A percentile compares a stretch with the other conserved stretches of the same genome.
phyloP scores from a whole-genome alignment of 257 asterid species.

The Verbena officinalis region DNA sequence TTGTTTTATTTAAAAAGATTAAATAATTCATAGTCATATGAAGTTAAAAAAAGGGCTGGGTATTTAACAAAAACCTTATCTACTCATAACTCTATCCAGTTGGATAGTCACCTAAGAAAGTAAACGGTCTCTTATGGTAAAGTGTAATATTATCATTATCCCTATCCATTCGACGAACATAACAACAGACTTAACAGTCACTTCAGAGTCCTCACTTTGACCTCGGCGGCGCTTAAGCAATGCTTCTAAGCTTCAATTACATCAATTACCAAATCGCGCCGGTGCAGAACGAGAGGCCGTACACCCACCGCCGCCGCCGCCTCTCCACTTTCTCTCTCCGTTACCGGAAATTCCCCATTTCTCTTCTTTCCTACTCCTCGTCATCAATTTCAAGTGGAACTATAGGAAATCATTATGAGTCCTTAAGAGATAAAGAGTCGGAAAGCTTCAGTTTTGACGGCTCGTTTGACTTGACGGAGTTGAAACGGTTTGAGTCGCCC shows the following conservation, averaged over 20 bases:
- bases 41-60: too few species aligned
- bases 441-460: conserved; percentile 50
- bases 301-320: conserved; percentile 38
- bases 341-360: conserved; percentile 29
- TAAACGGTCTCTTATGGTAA: too few species aligned
- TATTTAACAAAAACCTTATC: too few species aligned
- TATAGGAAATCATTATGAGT: conserved; percentile 22
- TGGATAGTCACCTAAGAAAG: too few species aligned
- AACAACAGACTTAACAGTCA: too few species aligned
- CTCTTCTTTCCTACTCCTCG: conserved; percentile 28
- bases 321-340: conserved; percentile 27
- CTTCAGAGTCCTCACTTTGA: too few species aligned
- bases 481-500: conserved; percentile 65
- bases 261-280: conserved; percentile 24
- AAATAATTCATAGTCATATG: too few species aligned
- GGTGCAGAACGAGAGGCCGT: conserved; percentile 20
- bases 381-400: conserved; percentile 32
- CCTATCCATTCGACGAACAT: too few species aligned
- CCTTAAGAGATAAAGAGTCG: conserved; percentile 30
- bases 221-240: too few species aligned
- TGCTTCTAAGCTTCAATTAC: conserved; percentile 52
- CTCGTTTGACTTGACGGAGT: conserved; percentile 59
- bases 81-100: too few species aligned
- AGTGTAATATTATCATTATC: too few species aligned
- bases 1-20: too few species aligned